Percentiles rank a stretch among this genome's conserved stretches.
phyloP scores from a whole-genome alignment of 1,284 basidiomycete species.

The Puccinia novopanici region DNA sequence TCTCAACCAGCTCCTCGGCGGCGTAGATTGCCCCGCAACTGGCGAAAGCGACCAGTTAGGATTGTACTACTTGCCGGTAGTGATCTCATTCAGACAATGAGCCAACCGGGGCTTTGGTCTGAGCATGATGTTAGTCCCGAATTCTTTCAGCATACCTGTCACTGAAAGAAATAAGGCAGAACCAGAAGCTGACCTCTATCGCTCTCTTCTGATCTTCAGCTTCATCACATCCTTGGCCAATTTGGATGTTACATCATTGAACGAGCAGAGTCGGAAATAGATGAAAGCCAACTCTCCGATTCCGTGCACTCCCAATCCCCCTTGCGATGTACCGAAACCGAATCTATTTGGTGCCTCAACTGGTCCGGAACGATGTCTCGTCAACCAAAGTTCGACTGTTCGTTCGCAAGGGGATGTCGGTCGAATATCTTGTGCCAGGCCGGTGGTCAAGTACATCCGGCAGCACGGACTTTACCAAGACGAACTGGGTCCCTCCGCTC shows the following conservation, averaged over 20 bases:
- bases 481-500: slow-evolving; percentile 21
- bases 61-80: slow-evolving; percentile 96
- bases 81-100: slow-evolving; percentile 96
- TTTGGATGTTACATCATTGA: slow-evolving; percentile 96
- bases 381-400: slow-evolving; percentile 45
- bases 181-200: not conserved
- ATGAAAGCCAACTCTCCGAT: slow-evolving; percentile 30
- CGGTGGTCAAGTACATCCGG: slow-evolving; percentile 43
- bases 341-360: slow-evolving; percentile 43
- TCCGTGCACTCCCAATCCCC: slow-evolving; percentile 37
- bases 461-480: slow-evolving; percentile 47
- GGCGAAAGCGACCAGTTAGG: slow-evolving; percentile 58
- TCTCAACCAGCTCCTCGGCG: slow-evolving; percentile 54
- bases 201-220: slow-evolving; percentile 62
- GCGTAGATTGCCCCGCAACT: slow-evolving; percentile 52
- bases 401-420: slow-evolving; percentile 27
- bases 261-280: slow-evolving; percentile 85
- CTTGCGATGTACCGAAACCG: slow-evolving; percentile 30
- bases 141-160: too few relatives aligned
- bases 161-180: too few relatives aligned
- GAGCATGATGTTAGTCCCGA: slow-evolving; percentile 84
- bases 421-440: slow-evolving; percentile 33
- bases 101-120: slow-evolving; percentile 97
- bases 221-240: slow-evolving; percentile 90
- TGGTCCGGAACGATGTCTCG: slow-evolving; percentile 43